Base-by-base conservation (phyloP, 2,329 filamentous ascomycete species). In the Fusarium devonianum region DNA sequence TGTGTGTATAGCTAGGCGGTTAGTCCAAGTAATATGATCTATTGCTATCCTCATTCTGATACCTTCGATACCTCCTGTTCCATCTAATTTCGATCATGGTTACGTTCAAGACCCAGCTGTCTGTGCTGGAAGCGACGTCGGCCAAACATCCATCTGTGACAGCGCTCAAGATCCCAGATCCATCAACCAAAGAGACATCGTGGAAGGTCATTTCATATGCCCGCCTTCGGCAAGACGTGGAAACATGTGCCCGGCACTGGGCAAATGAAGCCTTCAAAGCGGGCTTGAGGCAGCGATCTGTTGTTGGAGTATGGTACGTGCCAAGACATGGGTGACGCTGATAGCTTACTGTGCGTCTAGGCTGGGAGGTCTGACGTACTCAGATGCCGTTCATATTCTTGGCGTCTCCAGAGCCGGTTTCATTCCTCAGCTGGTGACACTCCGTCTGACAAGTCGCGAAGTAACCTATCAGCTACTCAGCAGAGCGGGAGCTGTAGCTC, bases 371-470 rank as follows among this genome's bases (percentile, higher is more conserved):
- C 36, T 26, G 2, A 25, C 30, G 3, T 56, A 56, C 23, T 7
- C 16, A 3, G 55, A 58, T 19, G n/a, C 35, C 11, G 19, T 55
- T 13, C 34, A 45, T 7, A 46, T 49, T n/a, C 55, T 39, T 43
- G 55, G 42, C 9, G 17, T 58, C 7, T 25, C 47, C 6, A 45
- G 55, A 14, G 51, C 51, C 23, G 55, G 51, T 7, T 55, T 51
- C 19, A 38, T 49, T 8, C 55, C 55, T 5, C 55, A 58, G 18
- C 35, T 52, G 1, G 18, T 58, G n/a, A 49, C 51, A 10, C 38
- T 58, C 4, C 29, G 43, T 2, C 35, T 58, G 35, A 40, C 39
- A 1, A 34, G 35, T 29, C 47, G 51, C 7, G 19, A 17, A 0
- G 51, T 58, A 1, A 48, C 46, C 1, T 39, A 42, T 10, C 43